Conservation (phyloP, 2,329 filamentous ascomycete genomes). For the Fusarium torreyae region DNA sequence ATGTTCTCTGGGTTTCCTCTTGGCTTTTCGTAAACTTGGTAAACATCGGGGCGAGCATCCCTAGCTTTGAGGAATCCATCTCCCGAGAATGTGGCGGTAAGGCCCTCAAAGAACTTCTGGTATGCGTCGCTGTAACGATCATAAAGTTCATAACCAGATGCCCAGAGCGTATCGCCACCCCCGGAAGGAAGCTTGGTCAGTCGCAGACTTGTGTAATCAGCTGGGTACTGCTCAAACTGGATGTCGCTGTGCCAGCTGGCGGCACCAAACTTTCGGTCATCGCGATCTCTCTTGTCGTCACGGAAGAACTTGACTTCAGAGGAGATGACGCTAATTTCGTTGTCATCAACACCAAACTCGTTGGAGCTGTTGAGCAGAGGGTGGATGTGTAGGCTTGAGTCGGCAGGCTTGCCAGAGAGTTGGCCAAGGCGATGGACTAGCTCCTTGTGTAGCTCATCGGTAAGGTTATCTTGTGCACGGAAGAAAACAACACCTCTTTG, state of each 20-base stretch:
- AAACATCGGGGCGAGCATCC: slow-evolving; percentile 50
- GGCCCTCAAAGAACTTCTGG: slow-evolving; percentile 65
- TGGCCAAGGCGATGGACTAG: slow-evolving; percentile 72
- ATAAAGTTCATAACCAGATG: slow-evolving; percentile 72
- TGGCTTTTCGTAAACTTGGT: slow-evolving; percentile 53
- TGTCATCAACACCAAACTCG: slow-evolving; percentile 67
- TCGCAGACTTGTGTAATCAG: slow-evolving; percentile 70
- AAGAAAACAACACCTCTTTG: slow-evolving; percentile 77
- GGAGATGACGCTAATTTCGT: slow-evolving; percentile 72
- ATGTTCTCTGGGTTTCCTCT: slow-evolving; percentile 61
- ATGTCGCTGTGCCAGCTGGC: slow-evolving; percentile 67
- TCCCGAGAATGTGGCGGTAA: slow-evolving; percentile 63
- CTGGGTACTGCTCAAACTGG: slow-evolving; percentile 69
- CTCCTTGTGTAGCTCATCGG: slow-evolving; percentile 72
- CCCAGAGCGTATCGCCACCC: slow-evolving; percentile 72
- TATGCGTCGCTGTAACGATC: slow-evolving; percentile 68
- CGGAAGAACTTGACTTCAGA: slow-evolving; percentile 51
- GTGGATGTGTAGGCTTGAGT: slow-evolving; percentile 73
- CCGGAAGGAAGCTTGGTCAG: slow-evolving; percentile 67
- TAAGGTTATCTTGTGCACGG: slow-evolving; percentile 70
- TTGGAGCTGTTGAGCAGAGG: slow-evolving; percentile 68
- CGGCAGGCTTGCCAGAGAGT: slow-evolving; percentile 70
- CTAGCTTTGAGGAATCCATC: slow-evolving; percentile 32
- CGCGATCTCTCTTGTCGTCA: slow-evolving; percentile 33
- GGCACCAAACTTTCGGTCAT: slow-evolving; percentile 52